These are phyloP conservation scores for Backusella circina DNA, from an alignment of 192 early-diverging fungal genomes.

Conservation along the genomic window DNA sequence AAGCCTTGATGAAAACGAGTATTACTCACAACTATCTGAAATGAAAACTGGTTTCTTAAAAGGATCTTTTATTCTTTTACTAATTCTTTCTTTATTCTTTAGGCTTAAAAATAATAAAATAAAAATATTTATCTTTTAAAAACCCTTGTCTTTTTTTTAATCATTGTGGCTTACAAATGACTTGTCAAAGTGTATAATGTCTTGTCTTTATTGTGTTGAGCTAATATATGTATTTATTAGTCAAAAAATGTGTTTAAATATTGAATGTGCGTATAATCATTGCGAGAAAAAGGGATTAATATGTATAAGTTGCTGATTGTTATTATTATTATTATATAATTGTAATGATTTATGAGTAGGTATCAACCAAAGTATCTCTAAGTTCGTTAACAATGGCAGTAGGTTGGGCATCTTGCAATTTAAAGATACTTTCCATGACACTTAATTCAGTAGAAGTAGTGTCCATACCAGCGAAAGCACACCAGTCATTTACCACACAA, in stretches of 20 bases:
- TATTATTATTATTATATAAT: not conserved
- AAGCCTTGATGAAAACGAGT: constrained; percentile 14
- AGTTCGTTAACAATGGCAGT: constrained; percentile 91
- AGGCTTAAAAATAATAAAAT: not conserved
- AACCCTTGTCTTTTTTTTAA: not conserved
- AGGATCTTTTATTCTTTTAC: not conserved
- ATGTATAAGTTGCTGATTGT: not conserved
- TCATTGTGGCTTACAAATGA: not conserved
- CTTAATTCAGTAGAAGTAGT: constrained; percentile 95
- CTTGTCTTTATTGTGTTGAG: too few species aligned
- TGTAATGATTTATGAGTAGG: constrained; percentile 54
- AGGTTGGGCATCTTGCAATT: constrained; percentile 91
- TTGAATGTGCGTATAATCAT: too few species aligned
- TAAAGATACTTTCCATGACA: constrained; percentile 98
- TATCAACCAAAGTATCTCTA: constrained; percentile 92
- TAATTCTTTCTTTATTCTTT: not conserved
- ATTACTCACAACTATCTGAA: constrained; percentile 8
- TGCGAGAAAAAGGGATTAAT: not conserved
- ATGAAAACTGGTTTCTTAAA: not conserved
- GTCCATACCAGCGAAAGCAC: constrained; percentile 95
- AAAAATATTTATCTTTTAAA: not conserved
- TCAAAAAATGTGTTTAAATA: too few species aligned
- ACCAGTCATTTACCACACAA: constrained; percentile 98
- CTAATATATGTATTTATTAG: too few species aligned
- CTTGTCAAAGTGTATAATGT: too few species aligned